These are phyloP conservation scores for Myrmaecium sp. DNA, from an alignment of 2,329 filamentous ascomycete species.

Conservation along the genomic window DNA sequence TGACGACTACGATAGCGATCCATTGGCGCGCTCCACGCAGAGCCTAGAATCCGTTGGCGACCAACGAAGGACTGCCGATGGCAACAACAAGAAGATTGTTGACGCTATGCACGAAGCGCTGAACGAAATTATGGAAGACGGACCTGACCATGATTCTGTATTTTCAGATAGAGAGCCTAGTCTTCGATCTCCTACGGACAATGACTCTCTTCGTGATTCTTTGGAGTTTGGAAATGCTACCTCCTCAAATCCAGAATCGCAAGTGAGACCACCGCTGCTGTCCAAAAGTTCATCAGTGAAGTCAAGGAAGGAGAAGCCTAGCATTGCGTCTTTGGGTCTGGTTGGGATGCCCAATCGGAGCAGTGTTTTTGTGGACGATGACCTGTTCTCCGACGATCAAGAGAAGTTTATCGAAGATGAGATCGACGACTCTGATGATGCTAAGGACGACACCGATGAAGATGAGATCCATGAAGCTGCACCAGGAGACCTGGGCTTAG, in stretches of 20 bases:
- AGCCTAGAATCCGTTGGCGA: slow-evolving; percentile 62
- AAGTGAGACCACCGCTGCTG: too few relatives aligned
- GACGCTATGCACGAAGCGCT: slow-evolving; percentile 85
- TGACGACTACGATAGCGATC: slow-evolving; percentile 60
- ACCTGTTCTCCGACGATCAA: slow-evolving; percentile 82
- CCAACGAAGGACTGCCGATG: slow-evolving; percentile 21
- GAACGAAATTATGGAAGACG: slow-evolving; percentile 78
- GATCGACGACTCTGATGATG: slow-evolving; percentile 53
- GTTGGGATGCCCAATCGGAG: slow-evolving; percentile 76
- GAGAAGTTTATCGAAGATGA: slow-evolving; percentile 75
- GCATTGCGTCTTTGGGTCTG: slow-evolving; percentile 76
- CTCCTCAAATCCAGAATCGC: slow-evolving; percentile 15
- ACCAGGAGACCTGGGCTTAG: slow-evolving; percentile 80
- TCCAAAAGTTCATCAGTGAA: too few relatives aligned
- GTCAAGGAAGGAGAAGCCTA: slow-evolving; percentile 52
- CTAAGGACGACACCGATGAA: slow-evolving; percentile 43
- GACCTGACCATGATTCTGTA: slow-evolving; percentile 46
- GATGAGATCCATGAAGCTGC: slow-evolving; percentile 89
- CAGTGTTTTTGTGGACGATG: slow-evolving; percentile 84
- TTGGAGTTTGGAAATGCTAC: slow-evolving; percentile 36
- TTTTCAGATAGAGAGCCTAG: slow-evolving; percentile 37
- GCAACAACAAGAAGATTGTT: slow-evolving; percentile 63
- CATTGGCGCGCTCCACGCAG: slow-evolving; percentile 58
- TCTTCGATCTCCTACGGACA: slow-evolving; percentile 39
- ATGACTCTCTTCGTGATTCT: slow-evolving; percentile 44